phyloP scores from a whole-genome alignment of 2,329 filamentous ascomycete genomes.

The Paracoccidioides brasiliensis region DNA sequence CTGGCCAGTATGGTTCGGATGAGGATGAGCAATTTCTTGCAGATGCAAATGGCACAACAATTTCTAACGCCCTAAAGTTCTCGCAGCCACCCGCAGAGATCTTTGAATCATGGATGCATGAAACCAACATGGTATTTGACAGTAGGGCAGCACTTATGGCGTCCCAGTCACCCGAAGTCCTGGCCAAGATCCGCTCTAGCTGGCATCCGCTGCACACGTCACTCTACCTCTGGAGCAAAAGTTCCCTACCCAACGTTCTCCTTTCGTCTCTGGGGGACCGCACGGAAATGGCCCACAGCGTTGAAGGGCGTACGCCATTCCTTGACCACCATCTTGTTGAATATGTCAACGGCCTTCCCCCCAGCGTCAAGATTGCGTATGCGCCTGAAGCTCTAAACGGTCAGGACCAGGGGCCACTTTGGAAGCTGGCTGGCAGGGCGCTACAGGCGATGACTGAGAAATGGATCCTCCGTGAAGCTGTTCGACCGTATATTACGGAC shows the following conservation, averaged over 20 bases:
- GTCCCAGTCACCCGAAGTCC: slow-evolving; percentile 7
- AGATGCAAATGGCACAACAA: neutral
- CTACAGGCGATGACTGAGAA: slow-evolving; percentile 31
- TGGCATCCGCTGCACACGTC: slow-evolving; percentile 34
- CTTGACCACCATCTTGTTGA: slow-evolving; percentile 20
- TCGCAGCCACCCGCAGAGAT: slow-evolving; percentile 9
- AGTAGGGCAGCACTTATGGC: neutral
- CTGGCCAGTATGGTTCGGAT: neutral
- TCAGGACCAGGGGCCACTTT: neutral
- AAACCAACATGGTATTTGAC: slow-evolving; percentile 16
- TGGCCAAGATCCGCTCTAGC: slow-evolving; percentile 17
- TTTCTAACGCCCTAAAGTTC: neutral
- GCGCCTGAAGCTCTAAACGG: slow-evolving; percentile 8
- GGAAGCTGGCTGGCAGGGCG: slow-evolving; percentile 3
- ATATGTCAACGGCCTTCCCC: slow-evolving; percentile 19
- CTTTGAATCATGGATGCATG: slow-evolving; percentile 23
- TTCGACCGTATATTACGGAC: slow-evolving; percentile 38
- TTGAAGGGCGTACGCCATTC: slow-evolving; percentile 19
- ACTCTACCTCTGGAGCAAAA: slow-evolving; percentile 27
- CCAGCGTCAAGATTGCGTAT: slow-evolving; percentile 24
- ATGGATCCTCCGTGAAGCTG: slow-evolving; percentile 40
- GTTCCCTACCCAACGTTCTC: slow-evolving; percentile 26
- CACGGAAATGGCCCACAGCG: slow-evolving; percentile 35
- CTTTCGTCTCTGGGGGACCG: slow-evolving; percentile 34
- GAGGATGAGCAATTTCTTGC: neutral